Evolutionary conservation across 148 eudicot species (phyloP).

Genomic region (Diospyros lotus): DNA sequence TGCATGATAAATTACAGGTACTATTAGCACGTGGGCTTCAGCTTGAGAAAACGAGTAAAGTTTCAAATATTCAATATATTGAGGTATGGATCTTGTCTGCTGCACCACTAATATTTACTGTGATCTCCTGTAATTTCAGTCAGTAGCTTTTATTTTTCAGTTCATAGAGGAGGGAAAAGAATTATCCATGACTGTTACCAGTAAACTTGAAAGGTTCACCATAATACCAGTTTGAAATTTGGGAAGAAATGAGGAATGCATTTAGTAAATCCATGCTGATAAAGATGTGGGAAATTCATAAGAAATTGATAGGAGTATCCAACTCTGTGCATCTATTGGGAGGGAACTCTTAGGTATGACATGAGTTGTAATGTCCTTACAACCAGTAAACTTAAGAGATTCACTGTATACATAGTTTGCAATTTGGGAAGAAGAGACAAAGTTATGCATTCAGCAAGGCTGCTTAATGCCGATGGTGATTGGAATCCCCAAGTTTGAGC

Average conservation of each 20-base stretch:
- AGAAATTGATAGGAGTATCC: not conserved
- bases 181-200: not conserved
- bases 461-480: not conserved
- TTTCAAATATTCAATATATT: conserved; percentile 37
- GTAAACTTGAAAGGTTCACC: not conserved
- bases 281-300: not conserved
- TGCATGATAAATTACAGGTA: conserved; percentile 24
- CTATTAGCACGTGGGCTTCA: conserved; percentile 50
- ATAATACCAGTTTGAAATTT: not conserved
- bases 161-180: not conserved
- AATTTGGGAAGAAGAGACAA: not conserved
- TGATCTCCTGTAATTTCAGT: not conserved
- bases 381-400: not conserved
- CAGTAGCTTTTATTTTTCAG: not conserved
- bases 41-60: conserved; percentile 59
- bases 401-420: not conserved
- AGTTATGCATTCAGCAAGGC: no score
- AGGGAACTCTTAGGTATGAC: no score
- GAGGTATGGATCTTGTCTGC: conserved; percentile 33
- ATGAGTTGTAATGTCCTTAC: no score
- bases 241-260: not conserved
- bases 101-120: not conserved
- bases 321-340: no score
- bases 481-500: not conserved
- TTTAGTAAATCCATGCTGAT: not conserved